Conservation (phyloP, 2,329 filamentous ascomycete species). For the Aureobasidium zeae region DNA sequence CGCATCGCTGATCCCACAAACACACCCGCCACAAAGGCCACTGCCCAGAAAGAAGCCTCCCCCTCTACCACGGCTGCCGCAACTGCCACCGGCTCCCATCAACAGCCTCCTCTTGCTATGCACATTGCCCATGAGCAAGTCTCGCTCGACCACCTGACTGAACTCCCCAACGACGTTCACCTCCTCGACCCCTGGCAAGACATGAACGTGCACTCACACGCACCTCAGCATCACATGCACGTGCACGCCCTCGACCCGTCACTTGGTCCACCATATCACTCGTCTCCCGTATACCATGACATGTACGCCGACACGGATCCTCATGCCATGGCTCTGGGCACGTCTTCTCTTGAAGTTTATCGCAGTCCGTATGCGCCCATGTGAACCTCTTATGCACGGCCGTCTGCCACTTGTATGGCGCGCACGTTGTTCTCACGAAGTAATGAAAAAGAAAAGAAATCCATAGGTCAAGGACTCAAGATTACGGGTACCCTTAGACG, state of each 20-base stretch:
- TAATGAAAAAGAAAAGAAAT: too few species aligned
- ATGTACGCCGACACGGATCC: constrained; percentile 5
- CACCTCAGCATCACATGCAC: constrained; percentile 7
- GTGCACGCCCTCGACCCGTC: constrained; percentile 10
- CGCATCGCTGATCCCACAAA: not conserved
- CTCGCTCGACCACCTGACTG: not conserved
- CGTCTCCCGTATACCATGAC: not conserved
- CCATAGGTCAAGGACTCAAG: too few species aligned
- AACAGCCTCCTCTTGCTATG: not conserved
- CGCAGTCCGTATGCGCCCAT: constrained; percentile 14
- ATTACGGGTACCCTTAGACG: too few species aligned
- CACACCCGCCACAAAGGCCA: not conserved
- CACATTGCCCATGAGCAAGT: not conserved
- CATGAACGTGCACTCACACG: not conserved
- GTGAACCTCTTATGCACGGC: too few species aligned
- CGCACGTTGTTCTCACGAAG: too few species aligned
- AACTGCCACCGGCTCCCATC: too few species aligned
- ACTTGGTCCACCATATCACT: constrained; percentile 7
- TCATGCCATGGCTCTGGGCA: not conserved
- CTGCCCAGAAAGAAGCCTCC: not conserved
- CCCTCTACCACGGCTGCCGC: not conserved
- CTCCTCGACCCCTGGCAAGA: constrained; percentile 12
- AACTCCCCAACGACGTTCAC: not conserved
- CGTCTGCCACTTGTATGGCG: too few species aligned
- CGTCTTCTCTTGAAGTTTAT: constrained; percentile 3